Base-by-base conservation (phyloP, 495 filamentous ascomycete species). In the Penicillium lagena region DNA sequence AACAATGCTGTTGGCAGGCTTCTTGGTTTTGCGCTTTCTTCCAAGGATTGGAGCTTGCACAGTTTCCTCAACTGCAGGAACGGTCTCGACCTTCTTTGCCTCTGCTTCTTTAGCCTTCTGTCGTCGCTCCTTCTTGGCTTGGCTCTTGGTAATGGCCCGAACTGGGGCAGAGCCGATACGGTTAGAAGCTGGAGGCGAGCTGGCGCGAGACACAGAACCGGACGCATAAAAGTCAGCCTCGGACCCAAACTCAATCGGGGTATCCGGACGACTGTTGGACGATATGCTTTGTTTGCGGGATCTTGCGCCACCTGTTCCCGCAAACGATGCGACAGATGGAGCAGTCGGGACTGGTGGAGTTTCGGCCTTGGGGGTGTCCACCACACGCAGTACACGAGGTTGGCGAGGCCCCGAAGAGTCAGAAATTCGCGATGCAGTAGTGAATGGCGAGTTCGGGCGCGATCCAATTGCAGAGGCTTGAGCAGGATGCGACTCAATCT, bases 21-120 rank as follows among this genome's bases (percentile, higher is more conserved):
- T 94, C 72, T 89, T 93, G 52, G 88, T 81, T 70, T 96, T 96
- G 67, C 91, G 91, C 68, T 94, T 94, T 32, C 89, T 72, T 28
- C 87, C 87, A 33, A 93, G 67, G 34, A 96, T 93, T 3, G 89
- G 89, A 0, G 79, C 88, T 51, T 91, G 86, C 34, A 83, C 78
- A 5, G 72, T 64, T 49, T 88, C 83, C 46, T 80, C 74, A 10
- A 66, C 55, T 34, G 72, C 62, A 45, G 64, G 54, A 11, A 71
- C 64, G 7, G 67, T 56, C 47, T 87, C 86, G 12, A 69, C 63
- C 40, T 78, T 77, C 51, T 80, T 73, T 54, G 86, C 82, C 59
- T 87, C 83, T 0, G 73, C 70, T 33, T 75, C 68, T 56, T 77
- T 82, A 0, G 78, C 78, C 39, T 78, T 75, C 52, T 80, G 76